Base-by-base conservation (phyloP, 2,329 filamentous ascomycete genomes). In the Aspergillus pseudonomiae region DNA sequence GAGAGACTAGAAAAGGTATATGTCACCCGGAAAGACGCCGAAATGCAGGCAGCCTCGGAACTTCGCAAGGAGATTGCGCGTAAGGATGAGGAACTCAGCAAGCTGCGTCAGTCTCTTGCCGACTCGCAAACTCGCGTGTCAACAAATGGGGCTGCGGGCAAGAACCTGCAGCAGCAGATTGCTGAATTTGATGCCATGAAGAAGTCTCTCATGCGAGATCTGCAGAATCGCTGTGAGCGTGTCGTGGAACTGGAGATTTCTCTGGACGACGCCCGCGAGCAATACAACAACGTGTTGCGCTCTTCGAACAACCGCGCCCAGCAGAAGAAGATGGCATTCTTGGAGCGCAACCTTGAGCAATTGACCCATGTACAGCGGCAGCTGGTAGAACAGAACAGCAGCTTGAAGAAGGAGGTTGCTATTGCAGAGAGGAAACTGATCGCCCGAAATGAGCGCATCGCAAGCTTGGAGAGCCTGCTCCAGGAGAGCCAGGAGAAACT, bases 291-390 rank as follows among this genome's bases (percentile, higher is more conserved):
- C 73, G 95, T 99, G 65, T 86, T 99, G 63, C 90, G 94, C 62
- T 95, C 93, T 57, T 97, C 93, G 70, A 99, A 99, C 84, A 98
- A 96, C 84, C 91, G 95, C 64, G 94, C 95, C 28, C 95, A 99
- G 83, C 95, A 99, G 81, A 99, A 99, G 91, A 99, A 99, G 87
- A 98, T 99, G 92, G 96, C 95, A 19, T 99, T 99, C 86, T 83
- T 99, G 57, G 95, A 99, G 83, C 91, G 95, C 75, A 99, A 99
- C 77, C 88, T 99, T 46, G 95, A 99, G 82, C 95, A 99, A 80
- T 86, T 99, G 60, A 99, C 95, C 4, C 93, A 97, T 75, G 95
- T 99, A 60, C 95, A 99, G 81, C 89, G 95, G 61, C 95, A 99
- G 81, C 89, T 99, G 14, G 95, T 99, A 36, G 95, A 99, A 83